phyloP scores from a whole-genome alignment of 164 flowering plant species.

The Saururus chinensis region DNA sequence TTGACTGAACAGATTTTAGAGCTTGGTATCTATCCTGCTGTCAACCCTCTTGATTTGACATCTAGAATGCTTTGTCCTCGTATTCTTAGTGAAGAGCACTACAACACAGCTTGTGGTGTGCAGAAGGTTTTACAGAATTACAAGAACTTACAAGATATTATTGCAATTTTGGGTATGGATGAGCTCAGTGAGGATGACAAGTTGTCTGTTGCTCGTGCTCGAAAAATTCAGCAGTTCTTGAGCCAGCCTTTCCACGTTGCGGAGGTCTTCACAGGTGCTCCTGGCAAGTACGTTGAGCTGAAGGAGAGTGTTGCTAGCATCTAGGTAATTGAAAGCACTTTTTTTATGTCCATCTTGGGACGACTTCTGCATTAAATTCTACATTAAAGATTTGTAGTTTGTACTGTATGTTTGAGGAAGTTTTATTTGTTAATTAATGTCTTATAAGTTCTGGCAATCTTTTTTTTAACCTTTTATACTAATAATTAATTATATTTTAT shows the following conservation, averaged over 20 bases:
- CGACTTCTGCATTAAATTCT: no score
- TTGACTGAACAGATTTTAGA: conserved; percentile 66
- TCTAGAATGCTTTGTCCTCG: conserved; percentile 96
- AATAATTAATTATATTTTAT: no score
- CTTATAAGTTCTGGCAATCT: no score
- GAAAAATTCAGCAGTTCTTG: conserved; percentile 82
- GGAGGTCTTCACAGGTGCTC: conserved; percentile 97
- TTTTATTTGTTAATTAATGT: no score
- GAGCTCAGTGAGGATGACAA: conserved; percentile 98
- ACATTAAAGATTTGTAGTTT: no score
- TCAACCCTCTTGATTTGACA: conserved; percentile 60
- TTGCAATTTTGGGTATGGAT: conserved; percentile 99
- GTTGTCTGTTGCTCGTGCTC: conserved; percentile 94
- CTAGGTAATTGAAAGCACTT: conserved; percentile 44
- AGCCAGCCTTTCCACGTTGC: conserved; percentile 99
- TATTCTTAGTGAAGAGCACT: conserved; percentile 86
- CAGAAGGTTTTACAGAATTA: conserved; percentile 90
- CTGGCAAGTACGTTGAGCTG: conserved; percentile 94
- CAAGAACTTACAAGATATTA: conserved; percentile 95
- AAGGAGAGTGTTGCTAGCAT: conserved; percentile 87
- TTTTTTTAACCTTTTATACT: no score
- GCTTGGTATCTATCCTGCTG: conserved; percentile 84
- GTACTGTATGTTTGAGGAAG: no score
- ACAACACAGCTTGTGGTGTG: conserved; percentile 92
- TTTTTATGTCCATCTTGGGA: neutral